A percentile compares a stretch with the other conserved stretches of the same genome.
These are phyloP conservation scores for Penicillium sp. DNA, from an alignment of 2,329 filamentous ascomycete species.

Conservation along the genomic window DNA sequence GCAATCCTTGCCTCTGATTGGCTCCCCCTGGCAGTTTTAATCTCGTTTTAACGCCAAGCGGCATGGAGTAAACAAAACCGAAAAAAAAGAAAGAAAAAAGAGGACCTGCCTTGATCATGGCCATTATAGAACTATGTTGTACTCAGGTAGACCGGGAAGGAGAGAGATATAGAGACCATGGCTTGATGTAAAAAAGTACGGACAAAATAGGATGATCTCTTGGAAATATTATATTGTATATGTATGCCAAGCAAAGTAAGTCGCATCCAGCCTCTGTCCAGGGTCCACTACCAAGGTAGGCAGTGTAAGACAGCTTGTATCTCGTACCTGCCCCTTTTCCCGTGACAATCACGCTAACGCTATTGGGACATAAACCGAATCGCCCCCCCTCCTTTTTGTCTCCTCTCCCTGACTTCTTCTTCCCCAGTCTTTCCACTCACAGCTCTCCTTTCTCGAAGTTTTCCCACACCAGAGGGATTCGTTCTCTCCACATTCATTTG, in stretches of 20 bases:
- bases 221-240: background rate
- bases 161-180: background rate
- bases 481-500: conserved; percentile 45
- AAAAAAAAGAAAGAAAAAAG: conserved; percentile 29
- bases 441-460: conserved; percentile 24
- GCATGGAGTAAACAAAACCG: conserved; percentile 5
- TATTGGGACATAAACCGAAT: conserved; percentile 15
- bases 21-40: conserved; percentile 22
- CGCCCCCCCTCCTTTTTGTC: conserved; percentile 15
- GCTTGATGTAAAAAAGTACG: background rate
- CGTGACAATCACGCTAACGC: conserved; percentile 8
- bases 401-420: conserved; percentile 25
- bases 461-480: conserved; percentile 44
- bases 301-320: conserved; percentile 9
- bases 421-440: conserved; percentile 19
- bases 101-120: background rate
- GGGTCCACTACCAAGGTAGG: conserved; percentile 8
- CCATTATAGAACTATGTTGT: background rate
- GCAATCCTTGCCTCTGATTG: conserved; percentile 20
- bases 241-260: conserved; percentile 4
- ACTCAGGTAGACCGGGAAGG: background rate
- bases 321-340: conserved; percentile 10
- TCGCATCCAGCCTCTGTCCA: conserved; percentile 3
- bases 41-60: conserved; percentile 29
- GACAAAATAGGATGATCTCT: background rate